These are phyloP conservation scores for Bonia amplexicaulis DNA, from an alignment of 176 grass and related monocot species.

Conservation along the genomic window DNA sequence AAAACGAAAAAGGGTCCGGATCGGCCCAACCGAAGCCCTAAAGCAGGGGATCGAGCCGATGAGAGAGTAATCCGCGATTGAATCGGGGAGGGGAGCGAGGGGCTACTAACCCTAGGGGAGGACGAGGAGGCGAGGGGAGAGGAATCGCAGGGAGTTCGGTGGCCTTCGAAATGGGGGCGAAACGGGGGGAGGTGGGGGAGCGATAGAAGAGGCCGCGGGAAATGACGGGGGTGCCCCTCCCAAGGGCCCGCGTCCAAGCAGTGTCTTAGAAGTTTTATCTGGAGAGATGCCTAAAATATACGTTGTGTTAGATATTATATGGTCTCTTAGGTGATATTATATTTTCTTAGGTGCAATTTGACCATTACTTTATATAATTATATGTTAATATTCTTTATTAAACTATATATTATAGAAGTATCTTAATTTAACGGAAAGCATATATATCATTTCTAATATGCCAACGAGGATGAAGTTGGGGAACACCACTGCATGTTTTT, in stretches of 20 bases:
- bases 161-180: conserved; percentile 45
- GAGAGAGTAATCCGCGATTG: neutral
- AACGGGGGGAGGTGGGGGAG: conserved; percentile 26
- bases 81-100: conserved; percentile 12
- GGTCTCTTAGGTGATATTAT: too few relatives aligned
- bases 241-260: neutral
- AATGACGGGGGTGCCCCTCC: conserved; percentile 33
- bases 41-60: neutral
- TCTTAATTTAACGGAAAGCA: too few relatives aligned
- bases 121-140: conserved; percentile 43
- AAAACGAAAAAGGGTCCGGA: neutral
- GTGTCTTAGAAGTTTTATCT: too few relatives aligned
- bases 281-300: too few relatives aligned
- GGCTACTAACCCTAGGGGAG: conserved; percentile 36
- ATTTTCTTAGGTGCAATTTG: too few relatives aligned
- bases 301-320: too few relatives aligned
- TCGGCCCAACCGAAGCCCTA: neutral
- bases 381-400: too few relatives aligned
- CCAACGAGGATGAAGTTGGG: too few relatives aligned
- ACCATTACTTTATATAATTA: too few relatives aligned
- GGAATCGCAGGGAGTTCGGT: conserved; percentile 53
- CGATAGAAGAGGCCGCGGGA: neutral
- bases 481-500: too few relatives aligned
- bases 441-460: too few relatives aligned
- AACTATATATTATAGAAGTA: too few relatives aligned